phyloP scores from a whole-genome alignment of 192 early-diverging fungal species.

The Tieghemiomyces parasiticus region DNA sequence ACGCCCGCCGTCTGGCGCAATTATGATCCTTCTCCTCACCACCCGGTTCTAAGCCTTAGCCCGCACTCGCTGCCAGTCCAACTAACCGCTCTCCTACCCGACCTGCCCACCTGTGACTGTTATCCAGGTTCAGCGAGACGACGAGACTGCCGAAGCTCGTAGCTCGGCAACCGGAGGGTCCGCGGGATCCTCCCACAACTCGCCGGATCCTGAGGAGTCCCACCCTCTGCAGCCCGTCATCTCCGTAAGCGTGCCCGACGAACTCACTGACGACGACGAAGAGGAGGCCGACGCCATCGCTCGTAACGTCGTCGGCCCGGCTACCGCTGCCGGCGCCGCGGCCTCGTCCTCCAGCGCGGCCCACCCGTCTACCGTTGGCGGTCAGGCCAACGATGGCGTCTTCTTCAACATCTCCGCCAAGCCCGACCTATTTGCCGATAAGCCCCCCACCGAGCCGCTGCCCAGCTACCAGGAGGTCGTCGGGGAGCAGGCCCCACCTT shows the following conservation, averaged over 20 bases:
- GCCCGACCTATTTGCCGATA: conserved; percentile 28
- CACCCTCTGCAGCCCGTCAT: conserved; percentile 2
- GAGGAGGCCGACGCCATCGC: neutral
- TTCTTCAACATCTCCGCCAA: conserved; percentile 35
- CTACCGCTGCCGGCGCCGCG: neutral
- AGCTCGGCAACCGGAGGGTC: too few species aligned
- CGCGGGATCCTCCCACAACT: too few species aligned
- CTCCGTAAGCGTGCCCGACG: neutral
- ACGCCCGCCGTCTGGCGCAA: too few species aligned
- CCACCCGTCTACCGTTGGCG: conserved; percentile 10
- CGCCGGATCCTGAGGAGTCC: neutral
- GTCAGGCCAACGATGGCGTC: conserved; percentile 26
- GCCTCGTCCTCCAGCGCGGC: conserved; percentile 2
- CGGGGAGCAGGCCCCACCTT: conserved; percentile 53
- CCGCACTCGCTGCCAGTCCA: too few species aligned
- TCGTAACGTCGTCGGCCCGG: neutral
- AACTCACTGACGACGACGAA: neutral
- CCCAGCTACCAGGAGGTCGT: conserved; percentile 63
- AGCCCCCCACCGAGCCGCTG: conserved; percentile 22
- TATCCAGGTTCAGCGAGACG: too few species aligned
- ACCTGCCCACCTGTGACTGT: too few species aligned
- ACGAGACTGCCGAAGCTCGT: too few species aligned
- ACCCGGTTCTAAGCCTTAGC: too few species aligned
- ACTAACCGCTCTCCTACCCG: too few species aligned
- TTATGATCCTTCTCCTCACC: too few species aligned